phyloP scores from a whole-genome alignment of 2,329 filamentous ascomycete species.

The Ophiognomonia clavigignenti-juglandacearum region DNA sequence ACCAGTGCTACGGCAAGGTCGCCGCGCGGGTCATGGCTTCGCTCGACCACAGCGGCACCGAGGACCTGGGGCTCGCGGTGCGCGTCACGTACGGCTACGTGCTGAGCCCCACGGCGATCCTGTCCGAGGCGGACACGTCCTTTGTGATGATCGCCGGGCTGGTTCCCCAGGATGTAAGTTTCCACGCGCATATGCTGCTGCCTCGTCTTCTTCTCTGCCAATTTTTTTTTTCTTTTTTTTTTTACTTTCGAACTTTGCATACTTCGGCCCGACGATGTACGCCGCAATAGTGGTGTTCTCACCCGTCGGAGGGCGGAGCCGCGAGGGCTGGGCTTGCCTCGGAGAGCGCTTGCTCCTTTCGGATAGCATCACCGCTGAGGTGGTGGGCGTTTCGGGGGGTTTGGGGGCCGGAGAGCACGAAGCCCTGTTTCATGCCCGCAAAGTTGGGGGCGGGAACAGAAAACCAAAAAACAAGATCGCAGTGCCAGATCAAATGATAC shows the following conservation, averaged over 20 bases:
- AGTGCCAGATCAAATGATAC: no score
- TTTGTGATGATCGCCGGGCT: conserved; percentile 46
- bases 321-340: no score
- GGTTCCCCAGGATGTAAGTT: conserved; percentile 45
- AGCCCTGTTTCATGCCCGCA: no score
- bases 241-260: no score
- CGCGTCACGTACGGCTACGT: conserved; percentile 44
- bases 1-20: conserved; percentile 46
- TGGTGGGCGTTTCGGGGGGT: not conserved
- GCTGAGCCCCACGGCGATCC: conserved; percentile 40
- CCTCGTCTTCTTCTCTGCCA: no score
- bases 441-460: not conserved
- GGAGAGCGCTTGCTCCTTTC: not conserved
- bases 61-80: conserved; percentile 43
- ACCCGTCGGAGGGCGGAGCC: no score
- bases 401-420: no score
- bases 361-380: not conserved
- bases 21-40: conserved; percentile 40
- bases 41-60: conserved; percentile 43
- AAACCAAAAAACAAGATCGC: no score
- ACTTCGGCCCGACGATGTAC: no score
- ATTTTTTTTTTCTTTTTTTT: no score
- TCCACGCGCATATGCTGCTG: not conserved
- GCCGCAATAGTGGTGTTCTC: no score
- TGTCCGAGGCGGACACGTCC: conserved; percentile 43